Evolutionary conservation across 2,329 filamentous ascomycete species (phyloP).

Genomic region (Botrytis cinerea): DNA sequence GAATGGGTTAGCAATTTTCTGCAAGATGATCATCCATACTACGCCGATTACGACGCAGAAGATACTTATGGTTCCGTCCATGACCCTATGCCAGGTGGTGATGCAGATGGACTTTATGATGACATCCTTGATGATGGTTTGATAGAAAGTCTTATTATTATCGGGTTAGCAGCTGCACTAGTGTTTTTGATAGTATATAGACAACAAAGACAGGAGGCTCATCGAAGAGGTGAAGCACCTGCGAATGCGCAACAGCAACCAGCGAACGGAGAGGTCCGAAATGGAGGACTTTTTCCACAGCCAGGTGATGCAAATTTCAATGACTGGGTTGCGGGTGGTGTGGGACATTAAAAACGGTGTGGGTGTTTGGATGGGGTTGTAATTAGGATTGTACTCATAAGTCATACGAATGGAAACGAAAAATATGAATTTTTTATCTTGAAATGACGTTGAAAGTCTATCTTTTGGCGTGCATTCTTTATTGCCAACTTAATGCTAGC

Average conservation of each 20-base stretch:
- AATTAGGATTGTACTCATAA: constrained; percentile 1
- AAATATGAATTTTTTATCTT: neutral
- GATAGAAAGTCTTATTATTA: constrained; percentile 80
- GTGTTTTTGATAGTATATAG: constrained; percentile 81
- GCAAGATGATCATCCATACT: constrained; percentile 61
- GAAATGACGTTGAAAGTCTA: neutral
- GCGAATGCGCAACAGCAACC: constrained; percentile 41
- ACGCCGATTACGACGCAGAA: constrained; percentile 57
- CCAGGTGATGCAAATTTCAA: constrained; percentile 67
- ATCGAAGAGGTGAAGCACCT: constrained; percentile 47
- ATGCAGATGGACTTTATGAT: constrained; percentile 57
- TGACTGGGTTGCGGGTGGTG: constrained; percentile 64
- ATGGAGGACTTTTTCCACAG: constrained; percentile 63
- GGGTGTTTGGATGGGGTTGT: neutral
- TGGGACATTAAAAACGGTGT: constrained; percentile 56
- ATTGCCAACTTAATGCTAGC: neutral
- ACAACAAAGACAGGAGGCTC: constrained; percentile 65
- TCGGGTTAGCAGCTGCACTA: constrained; percentile 73
- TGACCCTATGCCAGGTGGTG: constrained; percentile 57
- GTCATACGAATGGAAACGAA: neutral
- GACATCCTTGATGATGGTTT: constrained; percentile 75
- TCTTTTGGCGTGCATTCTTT: neutral
- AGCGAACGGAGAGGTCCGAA: constrained; percentile 36
- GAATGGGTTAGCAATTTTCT: constrained; percentile 91
- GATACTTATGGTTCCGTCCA: constrained; percentile 48